Percentiles rank a stretch among this genome's conserved stretches.
These are phyloP conservation scores for Ophiostoma sp. DNA, from an alignment of 2,329 filamentous ascomycete species.

Conservation along the genomic window DNA sequence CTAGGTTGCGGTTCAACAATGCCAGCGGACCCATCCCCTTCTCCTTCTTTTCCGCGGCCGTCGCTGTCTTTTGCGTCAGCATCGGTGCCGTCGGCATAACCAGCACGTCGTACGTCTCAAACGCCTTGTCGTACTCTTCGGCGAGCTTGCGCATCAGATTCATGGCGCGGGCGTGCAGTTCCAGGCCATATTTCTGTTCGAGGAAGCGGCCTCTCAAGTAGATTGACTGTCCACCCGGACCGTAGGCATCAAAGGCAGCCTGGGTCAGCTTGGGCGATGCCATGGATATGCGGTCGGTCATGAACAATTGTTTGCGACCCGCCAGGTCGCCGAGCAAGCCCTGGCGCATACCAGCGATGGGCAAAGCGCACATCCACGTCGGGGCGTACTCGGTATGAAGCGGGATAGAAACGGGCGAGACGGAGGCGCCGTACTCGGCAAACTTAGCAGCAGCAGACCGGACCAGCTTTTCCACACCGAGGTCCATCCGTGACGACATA, in stretches of 20 bases:
- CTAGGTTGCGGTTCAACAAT: conserved; percentile 42
- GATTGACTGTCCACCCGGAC: neutral
- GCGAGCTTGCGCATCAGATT: conserved; percentile 48
- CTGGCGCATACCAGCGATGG: conserved; percentile 30
- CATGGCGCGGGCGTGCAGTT: conserved; percentile 44
- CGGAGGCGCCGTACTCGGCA: conserved; percentile 44
- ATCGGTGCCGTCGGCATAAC: conserved; percentile 45
- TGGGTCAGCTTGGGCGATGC: conserved; percentile 40
- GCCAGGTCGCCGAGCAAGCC: conserved; percentile 34
- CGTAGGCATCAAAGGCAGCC: conserved; percentile 42
- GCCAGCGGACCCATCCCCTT: conserved; percentile 35
- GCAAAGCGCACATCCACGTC: conserved; percentile 47
- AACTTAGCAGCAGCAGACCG: conserved; percentile 42
- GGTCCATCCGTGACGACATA: conserved; percentile 40
- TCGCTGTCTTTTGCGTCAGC: conserved; percentile 33
- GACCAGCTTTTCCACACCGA: conserved; percentile 41
- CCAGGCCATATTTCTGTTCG: neutral
- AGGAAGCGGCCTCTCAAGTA: neutral
- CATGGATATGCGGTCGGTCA: conserved; percentile 36
- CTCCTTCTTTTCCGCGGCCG: conserved; percentile 44
- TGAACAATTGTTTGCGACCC: conserved; percentile 30
- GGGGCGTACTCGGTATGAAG: conserved; percentile 47
- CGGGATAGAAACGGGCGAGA: conserved; percentile 48
- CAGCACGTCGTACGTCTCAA: conserved; percentile 46
- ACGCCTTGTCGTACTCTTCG: conserved; percentile 48